Base-by-base conservation (phyloP, 257 asterid species). In the Euphrasia confusa region DNA sequence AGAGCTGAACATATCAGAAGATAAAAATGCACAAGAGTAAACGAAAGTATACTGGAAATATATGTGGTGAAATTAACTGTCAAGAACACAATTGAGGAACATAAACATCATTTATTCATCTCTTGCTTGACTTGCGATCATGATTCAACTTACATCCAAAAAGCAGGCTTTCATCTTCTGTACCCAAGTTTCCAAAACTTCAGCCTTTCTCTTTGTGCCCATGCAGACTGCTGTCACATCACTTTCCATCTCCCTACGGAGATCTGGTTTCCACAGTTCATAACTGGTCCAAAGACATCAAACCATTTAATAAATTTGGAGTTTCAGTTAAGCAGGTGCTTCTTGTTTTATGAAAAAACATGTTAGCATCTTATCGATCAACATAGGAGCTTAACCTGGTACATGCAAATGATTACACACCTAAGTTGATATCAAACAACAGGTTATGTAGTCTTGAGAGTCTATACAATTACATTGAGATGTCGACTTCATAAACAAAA, bases 221-320 rank as follows among this genome's bases (percentile, higher is more conserved):
- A 69, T 64, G 80, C 95, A 80, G 78, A 89, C 96, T 60, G 86
- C 90, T 78, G 78, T 83, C 96, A 89, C 88, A 77, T 92, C 97
- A 33, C 88, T 71, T 74, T 92, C 99, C 99, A 89, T 84, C 82
- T 71, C 74, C 69, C 96, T 84, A 64, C 99, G 96, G 68, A 92
- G 96, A 78, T 87, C 73, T 58, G 99, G 99, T 77, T 92, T 92
- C 97, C 99, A 86, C 75, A 92, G 73, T 77, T 92, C 99, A 73
- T 92, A 85, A 68, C 95, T 92, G 76, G 49, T 53, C 56, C 56
- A 66, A 37, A 59, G 35, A 67, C 35, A 73, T 53, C 66, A 64
- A 63, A 60, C 57, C 70, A 66, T 74, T 70, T 26, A 45, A 67
- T 6, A 65, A 48, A 8, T 17, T n/a, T 21, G 54, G 40, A 28